Evolutionary conservation across 345 rosid genomes (phyloP).

Genomic region (Psidium guajava): DNA sequence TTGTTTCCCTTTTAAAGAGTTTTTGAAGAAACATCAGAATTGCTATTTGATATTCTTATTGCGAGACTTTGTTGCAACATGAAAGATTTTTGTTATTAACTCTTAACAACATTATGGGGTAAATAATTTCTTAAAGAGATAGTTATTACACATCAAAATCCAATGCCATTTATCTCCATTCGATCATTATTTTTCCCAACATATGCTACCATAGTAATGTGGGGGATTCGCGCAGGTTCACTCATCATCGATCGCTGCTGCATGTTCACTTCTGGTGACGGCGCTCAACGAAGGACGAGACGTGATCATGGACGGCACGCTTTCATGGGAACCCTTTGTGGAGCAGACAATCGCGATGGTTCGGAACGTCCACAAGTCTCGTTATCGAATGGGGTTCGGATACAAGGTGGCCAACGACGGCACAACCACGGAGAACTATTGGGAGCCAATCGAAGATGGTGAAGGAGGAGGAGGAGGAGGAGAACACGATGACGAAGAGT

Average conservation of each 20-base stretch:
- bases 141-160: too few species aligned
- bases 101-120: too few species aligned
- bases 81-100: too few species aligned
- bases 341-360: slow-evolving; percentile 82
- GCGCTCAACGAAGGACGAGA: slow-evolving; percentile 98
- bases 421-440: slow-evolving; percentile 52
- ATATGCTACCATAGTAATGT: not conserved
- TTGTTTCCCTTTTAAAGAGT: too few species aligned
- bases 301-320: slow-evolving; percentile 88
- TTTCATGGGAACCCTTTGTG: slow-evolving; percentile 90
- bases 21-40: too few species aligned
- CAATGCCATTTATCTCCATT: too few species aligned
- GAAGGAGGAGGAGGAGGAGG: slow-evolving; percentile 22
- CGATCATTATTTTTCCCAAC: too few species aligned
- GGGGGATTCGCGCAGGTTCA: slow-evolving; percentile 43
- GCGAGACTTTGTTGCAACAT: too few species aligned
- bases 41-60: too few species aligned
- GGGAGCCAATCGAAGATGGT: slow-evolving; percentile 34
- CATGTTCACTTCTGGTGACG: slow-evolving; percentile 77
- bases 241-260: slow-evolving; percentile 79
- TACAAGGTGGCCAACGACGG: slow-evolving; percentile 62
- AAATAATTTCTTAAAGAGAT: too few species aligned
- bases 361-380: slow-evolving; percentile 59
- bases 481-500: slow-evolving; percentile 10
- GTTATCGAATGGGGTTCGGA: slow-evolving; percentile 76